These are phyloP conservation scores for Heliamphora exappendiculata DNA, from an alignment of 148 eudicot genomes.

Conservation along the genomic window DNA sequence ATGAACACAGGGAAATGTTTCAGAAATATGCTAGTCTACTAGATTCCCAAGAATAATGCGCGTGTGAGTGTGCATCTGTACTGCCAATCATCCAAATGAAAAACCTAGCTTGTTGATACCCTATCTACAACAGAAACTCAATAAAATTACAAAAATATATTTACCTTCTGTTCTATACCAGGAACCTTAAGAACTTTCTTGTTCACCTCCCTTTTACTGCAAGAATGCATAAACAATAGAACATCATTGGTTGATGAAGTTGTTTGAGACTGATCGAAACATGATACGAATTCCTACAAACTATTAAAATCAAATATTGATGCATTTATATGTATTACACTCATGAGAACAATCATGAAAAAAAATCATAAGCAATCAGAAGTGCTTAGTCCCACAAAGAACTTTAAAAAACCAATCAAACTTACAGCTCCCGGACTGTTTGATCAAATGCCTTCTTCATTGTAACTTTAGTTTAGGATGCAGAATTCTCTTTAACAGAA, in stretches of 20 bases:
- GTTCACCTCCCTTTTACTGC: slow-evolving; percentile 95
- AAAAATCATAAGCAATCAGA: neutral
- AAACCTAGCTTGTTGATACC: neutral
- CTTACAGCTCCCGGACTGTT: slow-evolving; percentile 94
- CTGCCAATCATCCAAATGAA: slow-evolving; percentile 11
- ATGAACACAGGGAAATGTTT: neutral
- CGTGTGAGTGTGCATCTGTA: neutral
- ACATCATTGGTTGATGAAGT: neutral
- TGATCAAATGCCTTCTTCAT: slow-evolving; percentile 98
- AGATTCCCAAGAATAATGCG: neutral
- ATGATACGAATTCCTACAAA: neutral
- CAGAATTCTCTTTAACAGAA: slow-evolving; percentile 16
- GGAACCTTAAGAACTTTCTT: slow-evolving; percentile 99
- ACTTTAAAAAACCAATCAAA: slow-evolving; percentile 14
- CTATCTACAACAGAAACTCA: neutral
- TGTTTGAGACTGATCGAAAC: neutral
- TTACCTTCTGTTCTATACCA: slow-evolving; percentile 88
- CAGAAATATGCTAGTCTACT: neutral
- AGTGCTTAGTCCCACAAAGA: neutral
- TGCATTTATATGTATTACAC: neutral
- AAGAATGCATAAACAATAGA: slow-evolving; percentile 13
- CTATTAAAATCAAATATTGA: neutral
- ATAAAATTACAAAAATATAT: neutral
- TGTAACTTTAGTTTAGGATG: slow-evolving; percentile 19
- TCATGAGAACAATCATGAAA: neutral